A percentile compares a stretch with the other conserved stretches of the same genome.
Evolutionary conservation across 805 yeast species (phyloP).

Genomic region (Cyberlindnera xylosilytica): DNA sequence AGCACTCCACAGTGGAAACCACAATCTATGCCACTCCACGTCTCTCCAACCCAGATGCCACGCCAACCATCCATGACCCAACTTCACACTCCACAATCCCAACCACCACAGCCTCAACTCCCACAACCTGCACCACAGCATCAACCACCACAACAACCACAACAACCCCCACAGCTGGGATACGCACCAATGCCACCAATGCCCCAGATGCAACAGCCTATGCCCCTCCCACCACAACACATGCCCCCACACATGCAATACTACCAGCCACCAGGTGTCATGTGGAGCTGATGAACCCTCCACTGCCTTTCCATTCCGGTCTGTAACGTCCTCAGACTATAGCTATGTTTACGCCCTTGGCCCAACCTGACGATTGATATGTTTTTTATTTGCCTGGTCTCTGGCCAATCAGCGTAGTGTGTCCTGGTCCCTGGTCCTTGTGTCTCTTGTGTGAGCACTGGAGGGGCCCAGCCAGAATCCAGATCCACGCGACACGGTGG

Average conservation of each 20-base stretch:
- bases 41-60: slow-evolving; percentile 1
- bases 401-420: no score
- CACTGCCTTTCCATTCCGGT: not conserved
- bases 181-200: no score
- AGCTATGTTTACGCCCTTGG: not conserved
- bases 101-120: not conserved
- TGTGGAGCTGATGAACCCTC: not conserved
- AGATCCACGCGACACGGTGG: no score
- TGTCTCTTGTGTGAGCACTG: no score
- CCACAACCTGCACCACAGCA: no score
- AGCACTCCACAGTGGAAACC: slow-evolving; percentile 12
- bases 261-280: slow-evolving; percentile 2
- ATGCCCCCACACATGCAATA: slow-evolving; percentile 3
- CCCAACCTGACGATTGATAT: no score
- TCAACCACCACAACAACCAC: no score
- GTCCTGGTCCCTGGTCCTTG: no score
- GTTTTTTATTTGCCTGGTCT: no score
- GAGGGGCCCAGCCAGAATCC: no score
- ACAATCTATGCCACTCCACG: slow-evolving; percentile 1
- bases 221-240: no score
- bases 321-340: not conserved
- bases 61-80: slow-evolving; percentile 1
- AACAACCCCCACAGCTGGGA: no score
- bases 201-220: not conserved
- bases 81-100: not conserved